Conservation (phyloP, 2,329 filamentous ascomycete species). For the Fusarium sp. region DNA sequence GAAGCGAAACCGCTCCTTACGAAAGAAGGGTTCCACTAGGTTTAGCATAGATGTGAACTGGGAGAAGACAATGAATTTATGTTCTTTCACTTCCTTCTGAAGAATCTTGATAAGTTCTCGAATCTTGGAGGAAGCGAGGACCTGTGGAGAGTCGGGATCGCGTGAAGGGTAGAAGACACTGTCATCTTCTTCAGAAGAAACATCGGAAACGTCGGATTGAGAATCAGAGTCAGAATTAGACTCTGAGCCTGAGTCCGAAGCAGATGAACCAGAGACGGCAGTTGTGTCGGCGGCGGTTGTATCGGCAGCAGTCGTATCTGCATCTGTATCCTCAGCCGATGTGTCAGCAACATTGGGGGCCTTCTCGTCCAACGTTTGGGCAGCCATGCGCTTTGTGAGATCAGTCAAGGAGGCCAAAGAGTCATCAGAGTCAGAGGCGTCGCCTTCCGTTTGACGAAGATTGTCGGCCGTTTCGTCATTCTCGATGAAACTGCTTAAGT, state of each 20-base stretch:
- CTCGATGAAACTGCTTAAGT: constrained; percentile 66
- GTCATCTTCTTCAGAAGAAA: constrained; percentile 53
- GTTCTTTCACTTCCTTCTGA: constrained; percentile 77
- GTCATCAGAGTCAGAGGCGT: constrained; percentile 47
- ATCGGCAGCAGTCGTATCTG: constrained; percentile 25
- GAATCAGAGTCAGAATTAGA: constrained; percentile 45
- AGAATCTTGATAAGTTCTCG: constrained; percentile 85
- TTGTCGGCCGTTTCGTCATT: constrained; percentile 59
- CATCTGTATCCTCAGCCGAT: constrained; percentile 19
- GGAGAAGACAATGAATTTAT: constrained; percentile 99
- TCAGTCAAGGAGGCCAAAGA: constrained; percentile 52
- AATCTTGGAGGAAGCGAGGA: constrained; percentile 88
- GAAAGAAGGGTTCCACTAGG: constrained; percentile 91
- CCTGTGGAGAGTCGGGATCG: constrained; percentile 49
- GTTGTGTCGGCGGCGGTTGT: constrained; percentile 30
- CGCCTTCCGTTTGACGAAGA: constrained; percentile 42
- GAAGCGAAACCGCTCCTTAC: constrained; percentile 77
- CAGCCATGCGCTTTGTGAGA: constrained; percentile 52
- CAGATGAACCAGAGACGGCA: constrained; percentile 26
- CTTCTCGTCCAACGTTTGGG: constrained; percentile 51
- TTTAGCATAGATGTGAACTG: constrained; percentile 99
- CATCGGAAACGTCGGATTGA: constrained; percentile 30
- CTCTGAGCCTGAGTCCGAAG: constrained; percentile 22
- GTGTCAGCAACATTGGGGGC: constrained; percentile 30
- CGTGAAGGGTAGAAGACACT: constrained; percentile 44